Conservation (phyloP, 1,284 basidiomycete genomes). For the Tylopilus sp. region DNA sequence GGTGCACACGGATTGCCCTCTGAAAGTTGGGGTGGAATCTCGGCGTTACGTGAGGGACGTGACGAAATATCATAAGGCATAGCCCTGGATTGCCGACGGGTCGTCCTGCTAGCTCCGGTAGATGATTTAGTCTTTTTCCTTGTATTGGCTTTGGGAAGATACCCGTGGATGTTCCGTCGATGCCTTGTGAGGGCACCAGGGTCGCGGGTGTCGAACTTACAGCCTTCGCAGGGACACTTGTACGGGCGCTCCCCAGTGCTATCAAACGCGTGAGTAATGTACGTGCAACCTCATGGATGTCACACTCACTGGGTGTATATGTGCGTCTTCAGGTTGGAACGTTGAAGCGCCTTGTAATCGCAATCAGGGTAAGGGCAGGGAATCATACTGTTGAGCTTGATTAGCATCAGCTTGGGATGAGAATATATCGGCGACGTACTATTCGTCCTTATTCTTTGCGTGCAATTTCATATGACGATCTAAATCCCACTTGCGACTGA, state of each 20-base stretch:
- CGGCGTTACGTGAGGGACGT: no score
- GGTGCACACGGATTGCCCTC: no score
- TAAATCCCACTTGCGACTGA: conserved; percentile 36
- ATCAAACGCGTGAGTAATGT: conserved; percentile 12
- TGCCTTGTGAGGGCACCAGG: conserved; percentile 43
- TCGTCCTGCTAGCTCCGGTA: no score
- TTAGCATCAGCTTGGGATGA: conserved; percentile 16
- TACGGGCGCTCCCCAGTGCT: not conserved
- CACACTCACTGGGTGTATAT: conserved; percentile 37
- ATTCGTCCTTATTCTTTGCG: conserved; percentile 14
- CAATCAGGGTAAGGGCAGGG: conserved; percentile 39
- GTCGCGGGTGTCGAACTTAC: conserved; percentile 35
- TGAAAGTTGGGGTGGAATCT: no score
- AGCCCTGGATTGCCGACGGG: no score
- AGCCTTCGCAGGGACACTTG: conserved; percentile 32
- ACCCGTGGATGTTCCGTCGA: conserved; percentile 20
- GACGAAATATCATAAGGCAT: no score
- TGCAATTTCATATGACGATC: conserved; percentile 33
- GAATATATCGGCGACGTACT: conserved; percentile 22
- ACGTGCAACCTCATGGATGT: not conserved
- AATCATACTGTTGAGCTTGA: conserved; percentile 33
- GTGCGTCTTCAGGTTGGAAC: conserved; percentile 44
- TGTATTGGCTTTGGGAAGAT: not conserved
- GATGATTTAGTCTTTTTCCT: no score
- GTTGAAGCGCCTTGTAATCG: conserved; percentile 37